A percentile compares a stretch with the other conserved stretches of the same genome.
Conservation (phyloP, 176 grass and related monocot genomes). For the Aegilops longissima region DNA sequence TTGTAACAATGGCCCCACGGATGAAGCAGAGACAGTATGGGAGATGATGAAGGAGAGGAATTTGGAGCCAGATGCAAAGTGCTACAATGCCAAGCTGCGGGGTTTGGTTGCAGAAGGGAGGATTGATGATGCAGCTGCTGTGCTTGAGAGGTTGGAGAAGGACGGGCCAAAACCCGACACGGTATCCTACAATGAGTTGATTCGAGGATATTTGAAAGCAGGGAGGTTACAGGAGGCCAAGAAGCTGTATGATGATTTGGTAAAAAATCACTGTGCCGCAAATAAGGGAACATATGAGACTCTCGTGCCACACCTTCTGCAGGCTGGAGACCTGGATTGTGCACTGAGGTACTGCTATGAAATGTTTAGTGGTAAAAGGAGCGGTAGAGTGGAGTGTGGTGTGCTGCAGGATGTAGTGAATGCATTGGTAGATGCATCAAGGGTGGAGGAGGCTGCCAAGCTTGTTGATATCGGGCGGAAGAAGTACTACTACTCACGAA, state of each 20-base stretch:
- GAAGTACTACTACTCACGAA: constrained; percentile 41
- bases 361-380: constrained; percentile 8
- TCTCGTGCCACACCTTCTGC: constrained; percentile 37
- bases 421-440: constrained; percentile 45
- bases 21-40: constrained; percentile 45
- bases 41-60: constrained; percentile 61
- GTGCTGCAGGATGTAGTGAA: constrained; percentile 50
- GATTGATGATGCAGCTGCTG: constrained; percentile 31
- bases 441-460: constrained; percentile 44
- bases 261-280: constrained; percentile 36
- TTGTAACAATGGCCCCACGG: constrained; percentile 11
- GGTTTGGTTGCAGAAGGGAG: constrained; percentile 38
- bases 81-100: constrained; percentile 63
- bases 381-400: background rate
- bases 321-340: constrained; percentile 53
- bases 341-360: constrained; percentile 54
- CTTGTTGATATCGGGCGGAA: constrained; percentile 39
- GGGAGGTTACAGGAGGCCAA: constrained; percentile 58
- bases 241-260: constrained; percentile 49
- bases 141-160: constrained; percentile 48
- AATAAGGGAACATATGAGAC: constrained; percentile 52
- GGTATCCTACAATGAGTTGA: constrained; percentile 56
- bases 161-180: constrained; percentile 55
- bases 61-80: constrained; percentile 29
- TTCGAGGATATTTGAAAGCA: constrained; percentile 42